Conservation (phyloP, 352 stramenopile species). For the Saprolegnia parasitica region DNA sequence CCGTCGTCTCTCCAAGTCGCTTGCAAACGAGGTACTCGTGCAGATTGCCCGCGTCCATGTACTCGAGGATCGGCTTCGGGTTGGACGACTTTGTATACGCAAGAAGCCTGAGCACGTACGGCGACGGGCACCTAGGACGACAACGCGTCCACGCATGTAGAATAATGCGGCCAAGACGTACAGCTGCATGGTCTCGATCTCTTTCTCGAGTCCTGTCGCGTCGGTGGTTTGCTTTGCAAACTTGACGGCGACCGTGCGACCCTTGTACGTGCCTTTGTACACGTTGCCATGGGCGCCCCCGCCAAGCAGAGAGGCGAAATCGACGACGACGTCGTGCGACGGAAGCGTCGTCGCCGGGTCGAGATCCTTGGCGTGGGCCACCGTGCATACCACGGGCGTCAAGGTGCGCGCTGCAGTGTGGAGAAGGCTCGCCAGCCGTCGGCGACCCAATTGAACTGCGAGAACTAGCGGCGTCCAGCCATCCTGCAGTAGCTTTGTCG, state of each 20-base stretch:
- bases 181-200: background rate
- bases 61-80: background rate
- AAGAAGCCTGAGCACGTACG: background rate
- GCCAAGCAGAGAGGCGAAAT: background rate
- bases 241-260: background rate
- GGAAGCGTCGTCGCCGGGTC: background rate
- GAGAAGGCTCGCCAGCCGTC: background rate
- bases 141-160: background rate
- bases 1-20: background rate
- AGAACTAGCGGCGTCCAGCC: background rate
- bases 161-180: background rate
- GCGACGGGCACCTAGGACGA: background rate
- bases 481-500: background rate
- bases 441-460: background rate
- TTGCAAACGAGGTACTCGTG: background rate
- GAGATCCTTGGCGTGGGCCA: background rate
- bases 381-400: background rate
- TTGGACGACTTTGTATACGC: background rate
- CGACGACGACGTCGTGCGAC: background rate
- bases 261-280: slow-evolving; percentile 11
- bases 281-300: background rate
- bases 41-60: slow-evolving; percentile 1
- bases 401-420: background rate
- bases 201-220: background rate
- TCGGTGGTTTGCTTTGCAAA: background rate